These are phyloP conservation scores for Agapanthus africanus DNA, from an alignment of 106 monocot genomes.

Conservation along the genomic window DNA sequence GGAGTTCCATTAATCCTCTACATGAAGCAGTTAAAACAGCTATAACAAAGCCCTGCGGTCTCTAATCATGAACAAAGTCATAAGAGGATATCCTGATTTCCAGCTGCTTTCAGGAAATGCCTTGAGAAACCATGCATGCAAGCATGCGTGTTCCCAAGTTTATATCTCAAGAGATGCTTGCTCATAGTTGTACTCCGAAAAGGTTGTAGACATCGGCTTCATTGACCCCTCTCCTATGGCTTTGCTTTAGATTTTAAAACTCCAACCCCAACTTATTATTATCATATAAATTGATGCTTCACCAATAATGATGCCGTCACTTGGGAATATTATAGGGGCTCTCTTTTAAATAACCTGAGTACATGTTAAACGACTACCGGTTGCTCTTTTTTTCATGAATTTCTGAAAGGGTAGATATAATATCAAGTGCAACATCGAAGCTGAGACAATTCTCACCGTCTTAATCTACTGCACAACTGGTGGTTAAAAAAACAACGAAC, in stretches of 20 bases:
- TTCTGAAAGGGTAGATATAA: neutral
- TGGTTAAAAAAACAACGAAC: neutral
- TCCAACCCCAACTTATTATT: neutral
- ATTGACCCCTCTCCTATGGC: neutral
- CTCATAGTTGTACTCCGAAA: neutral
- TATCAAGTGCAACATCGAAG: neutral
- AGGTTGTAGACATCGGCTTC: neutral
- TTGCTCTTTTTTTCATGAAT: neutral
- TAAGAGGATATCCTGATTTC: neutral
- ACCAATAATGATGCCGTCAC: conserved; percentile 10
- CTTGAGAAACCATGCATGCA: no score
- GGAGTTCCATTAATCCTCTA: no score
- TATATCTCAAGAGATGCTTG: neutral
- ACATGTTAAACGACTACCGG: neutral
- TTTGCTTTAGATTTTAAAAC: neutral
- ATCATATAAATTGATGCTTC: conserved; percentile 3
- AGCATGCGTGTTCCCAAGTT: neutral
- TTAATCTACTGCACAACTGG: neutral
- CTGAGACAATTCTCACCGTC: neutral
- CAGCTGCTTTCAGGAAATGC: neutral
- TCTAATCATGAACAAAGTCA: neutral
- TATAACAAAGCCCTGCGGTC: no score
- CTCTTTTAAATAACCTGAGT: neutral
- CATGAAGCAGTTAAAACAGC: no score
- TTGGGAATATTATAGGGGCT: conserved; percentile 1